These are phyloP conservation scores for Xylaria longipes DNA, from an alignment of 495 filamentous ascomycete genomes.

Conservation along the genomic window DNA sequence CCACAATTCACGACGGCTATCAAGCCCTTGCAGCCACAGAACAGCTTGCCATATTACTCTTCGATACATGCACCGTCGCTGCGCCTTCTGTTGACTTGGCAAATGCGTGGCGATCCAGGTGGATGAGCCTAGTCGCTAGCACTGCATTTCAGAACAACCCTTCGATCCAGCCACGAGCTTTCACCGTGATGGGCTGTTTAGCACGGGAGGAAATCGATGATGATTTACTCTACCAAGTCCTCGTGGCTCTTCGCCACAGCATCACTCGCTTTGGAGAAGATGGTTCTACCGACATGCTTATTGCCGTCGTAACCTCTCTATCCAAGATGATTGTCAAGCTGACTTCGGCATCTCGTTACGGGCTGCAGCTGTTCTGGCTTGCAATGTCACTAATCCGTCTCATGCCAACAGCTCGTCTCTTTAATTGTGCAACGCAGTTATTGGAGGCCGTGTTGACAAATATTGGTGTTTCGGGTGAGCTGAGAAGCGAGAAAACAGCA, in stretches of 20 bases:
- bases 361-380: slow-evolving; percentile 72
- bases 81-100: slow-evolving; percentile 67
- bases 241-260: slow-evolving; percentile 67
- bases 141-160: slow-evolving; percentile 75
- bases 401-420: slow-evolving; percentile 59
- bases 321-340: slow-evolving; percentile 75
- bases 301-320: slow-evolving; percentile 66
- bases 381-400: slow-evolving; percentile 68
- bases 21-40: slow-evolving; percentile 59
- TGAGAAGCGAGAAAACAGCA: slow-evolving; percentile 63
- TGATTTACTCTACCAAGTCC: slow-evolving; percentile 70
- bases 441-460: slow-evolving; percentile 67
- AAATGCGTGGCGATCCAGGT: slow-evolving; percentile 72
- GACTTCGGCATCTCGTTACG: slow-evolving; percentile 66
- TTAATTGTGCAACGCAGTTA: slow-evolving; percentile 67
- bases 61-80: slow-evolving; percentile 66
- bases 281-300: slow-evolving; percentile 67
- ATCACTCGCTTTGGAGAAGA: slow-evolving; percentile 65
- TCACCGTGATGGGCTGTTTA: slow-evolving; percentile 72
- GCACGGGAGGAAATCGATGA: slow-evolving; percentile 72
- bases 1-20: slow-evolving; percentile 54
- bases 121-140: slow-evolving; percentile 73
- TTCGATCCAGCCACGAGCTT: slow-evolving; percentile 69
- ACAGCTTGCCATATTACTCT: slow-evolving; percentile 59
- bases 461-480: slow-evolving; percentile 61